These are phyloP conservation scores for Phytophthora ohioensis DNA, from an alignment of 352 stramenopile genomes.

Conservation along the genomic window DNA sequence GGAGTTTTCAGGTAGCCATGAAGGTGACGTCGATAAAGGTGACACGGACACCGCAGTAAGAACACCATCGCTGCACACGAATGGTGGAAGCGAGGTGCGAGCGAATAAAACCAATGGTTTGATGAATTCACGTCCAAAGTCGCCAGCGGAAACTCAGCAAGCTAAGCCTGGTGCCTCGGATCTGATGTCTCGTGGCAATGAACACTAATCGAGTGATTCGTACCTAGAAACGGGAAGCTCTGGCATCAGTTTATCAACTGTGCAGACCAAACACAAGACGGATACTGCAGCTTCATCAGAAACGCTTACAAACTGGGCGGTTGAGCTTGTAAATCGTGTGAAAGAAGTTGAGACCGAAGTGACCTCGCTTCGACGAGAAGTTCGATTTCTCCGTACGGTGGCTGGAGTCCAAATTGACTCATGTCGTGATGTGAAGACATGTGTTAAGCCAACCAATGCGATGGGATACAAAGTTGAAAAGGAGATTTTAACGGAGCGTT, in stretches of 20 bases:
- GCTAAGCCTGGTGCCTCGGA: neutral
- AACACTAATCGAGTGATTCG: no score
- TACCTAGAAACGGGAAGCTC: no score
- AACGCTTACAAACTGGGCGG: slow-evolving; percentile 20
- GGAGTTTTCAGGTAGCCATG: neutral
- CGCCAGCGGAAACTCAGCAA: neutral
- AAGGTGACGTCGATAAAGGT: neutral
- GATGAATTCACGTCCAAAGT: neutral
- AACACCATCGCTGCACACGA: neutral
- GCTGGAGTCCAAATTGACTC: neutral
- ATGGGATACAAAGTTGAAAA: neutral
- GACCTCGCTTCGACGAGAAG: neutral
- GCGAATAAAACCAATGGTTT: neutral
- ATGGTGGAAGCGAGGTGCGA: neutral
- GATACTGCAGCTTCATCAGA: slow-evolving; percentile 3
- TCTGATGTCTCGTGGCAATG: no score
- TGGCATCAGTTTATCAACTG: no score
- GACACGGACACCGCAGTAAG: no score
- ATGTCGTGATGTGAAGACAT: neutral
- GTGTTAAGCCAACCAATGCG: neutral
- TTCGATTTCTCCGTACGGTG: neutral
- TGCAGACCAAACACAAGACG: neutral
- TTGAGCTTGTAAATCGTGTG: slow-evolving; percentile 5
- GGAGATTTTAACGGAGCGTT: neutral
- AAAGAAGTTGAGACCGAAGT: slow-evolving; percentile 24